Conservation (phyloP, 2,329 filamentous ascomycete species). For the Neopestalotiopsis sp. region DNA sequence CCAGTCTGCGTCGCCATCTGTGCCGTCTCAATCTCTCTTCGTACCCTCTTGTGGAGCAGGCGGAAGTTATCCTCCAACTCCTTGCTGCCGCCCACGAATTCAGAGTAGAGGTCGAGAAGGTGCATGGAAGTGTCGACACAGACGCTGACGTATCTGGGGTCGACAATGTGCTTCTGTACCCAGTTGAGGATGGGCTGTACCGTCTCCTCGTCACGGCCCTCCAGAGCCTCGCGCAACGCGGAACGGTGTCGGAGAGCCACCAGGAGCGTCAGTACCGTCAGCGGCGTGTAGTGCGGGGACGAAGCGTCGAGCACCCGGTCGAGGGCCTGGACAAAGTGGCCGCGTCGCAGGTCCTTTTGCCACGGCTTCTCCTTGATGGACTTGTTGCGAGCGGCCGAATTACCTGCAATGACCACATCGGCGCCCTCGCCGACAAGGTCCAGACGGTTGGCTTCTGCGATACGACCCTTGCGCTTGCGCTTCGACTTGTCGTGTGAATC, state of each 20-base stretch:
- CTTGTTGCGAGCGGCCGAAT: constrained; percentile 39
- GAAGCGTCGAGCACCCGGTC: constrained; percentile 73
- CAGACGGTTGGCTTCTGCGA: constrained; percentile 56
- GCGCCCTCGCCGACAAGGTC: constrained; percentile 84
- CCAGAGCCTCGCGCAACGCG: constrained; percentile 79
- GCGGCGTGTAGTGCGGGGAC: constrained; percentile 58
- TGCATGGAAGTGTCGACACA: constrained; percentile 84
- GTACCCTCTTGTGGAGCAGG: constrained; percentile 72
- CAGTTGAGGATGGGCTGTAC: constrained; percentile 85
- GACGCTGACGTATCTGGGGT: constrained; percentile 80
- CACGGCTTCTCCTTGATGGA: constrained; percentile 66
- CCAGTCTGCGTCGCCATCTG: constrained; percentile 81
- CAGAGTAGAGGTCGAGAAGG: constrained; percentile 85
- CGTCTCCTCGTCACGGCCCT: constrained; percentile 78
- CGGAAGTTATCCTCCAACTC: constrained; percentile 75
- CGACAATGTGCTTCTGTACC: constrained; percentile 79
- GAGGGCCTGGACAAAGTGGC: constrained; percentile 76
- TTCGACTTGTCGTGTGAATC: constrained; percentile 77
- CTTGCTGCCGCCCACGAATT: constrained; percentile 74
- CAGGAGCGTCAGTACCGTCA: constrained; percentile 76
- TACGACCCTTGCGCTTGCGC: constrained; percentile 68
- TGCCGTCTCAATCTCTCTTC: constrained; percentile 79
- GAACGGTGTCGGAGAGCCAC: constrained; percentile 87
- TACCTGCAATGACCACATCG: constrained; percentile 87
- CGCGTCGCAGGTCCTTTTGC: constrained; percentile 82